phyloP scores from a whole-genome alignment of 345 rosid genomes.

The Moricandia moricandioides region DNA sequence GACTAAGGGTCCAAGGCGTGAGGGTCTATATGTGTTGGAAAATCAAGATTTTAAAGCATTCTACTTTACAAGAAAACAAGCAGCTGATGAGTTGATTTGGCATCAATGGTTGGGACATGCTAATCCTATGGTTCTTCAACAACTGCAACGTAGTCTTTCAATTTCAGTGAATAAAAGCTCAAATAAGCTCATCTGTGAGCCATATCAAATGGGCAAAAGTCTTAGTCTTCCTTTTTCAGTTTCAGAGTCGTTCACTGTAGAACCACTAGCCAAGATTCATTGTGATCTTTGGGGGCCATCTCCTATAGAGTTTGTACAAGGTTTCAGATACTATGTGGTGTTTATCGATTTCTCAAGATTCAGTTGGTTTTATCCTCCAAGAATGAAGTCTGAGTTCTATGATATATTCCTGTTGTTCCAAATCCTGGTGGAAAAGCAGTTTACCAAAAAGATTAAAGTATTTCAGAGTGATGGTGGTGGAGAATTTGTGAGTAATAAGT shows the following conservation, averaged over 20 bases:
- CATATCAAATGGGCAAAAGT: not conserved
- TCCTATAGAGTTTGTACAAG: not conserved
- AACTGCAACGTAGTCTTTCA: not conserved
- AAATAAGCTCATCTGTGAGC: not conserved
- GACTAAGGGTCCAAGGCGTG: not conserved
- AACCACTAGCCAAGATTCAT: not conserved
- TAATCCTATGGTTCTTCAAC: not conserved
- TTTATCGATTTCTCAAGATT: not conserved
- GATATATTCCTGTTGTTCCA: not conserved
- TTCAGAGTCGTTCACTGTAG: not conserved
- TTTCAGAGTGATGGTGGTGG: not conserved
- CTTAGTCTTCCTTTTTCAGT: not conserved
- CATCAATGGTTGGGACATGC: not conserved
- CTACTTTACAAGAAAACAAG: not conserved
- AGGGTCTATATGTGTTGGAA: not conserved
- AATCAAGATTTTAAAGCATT: not conserved
- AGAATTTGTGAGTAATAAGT: no score
- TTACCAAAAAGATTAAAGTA: not conserved
- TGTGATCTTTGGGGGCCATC: not conserved
- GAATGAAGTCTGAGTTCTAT: not conserved
- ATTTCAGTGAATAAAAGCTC: not conserved
- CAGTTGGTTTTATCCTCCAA: not conserved
- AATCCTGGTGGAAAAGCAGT: not conserved
- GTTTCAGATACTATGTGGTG: not conserved
- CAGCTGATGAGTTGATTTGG: not conserved